Evolutionary conservation across 352 stramenopile species (phyloP), one percentile per base, ranked within the genome.

Genomic region (Phytophthora foliorum): DNA sequence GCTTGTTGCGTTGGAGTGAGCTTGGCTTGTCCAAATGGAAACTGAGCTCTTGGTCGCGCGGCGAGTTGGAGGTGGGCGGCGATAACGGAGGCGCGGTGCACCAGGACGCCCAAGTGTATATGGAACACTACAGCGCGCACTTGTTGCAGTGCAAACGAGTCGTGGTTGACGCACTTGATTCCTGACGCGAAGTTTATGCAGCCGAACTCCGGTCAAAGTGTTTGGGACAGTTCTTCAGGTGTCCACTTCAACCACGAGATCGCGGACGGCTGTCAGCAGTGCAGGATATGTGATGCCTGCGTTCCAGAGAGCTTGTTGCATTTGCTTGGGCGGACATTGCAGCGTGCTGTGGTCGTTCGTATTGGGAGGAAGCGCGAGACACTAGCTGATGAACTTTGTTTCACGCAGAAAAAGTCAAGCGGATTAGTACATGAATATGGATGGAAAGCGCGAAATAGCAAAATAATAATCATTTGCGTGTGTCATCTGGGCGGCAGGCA

Each of bases 1-100:
- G 19, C 17, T 50, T 14, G 16, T 42, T 56, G 45, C 22, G 24
- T 45, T 45, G 36, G 14, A 62, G 10, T 62, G 39, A 44, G 48
- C 58, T 58, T 58, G 46, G 48, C 58, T 57, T 65, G 57, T 48
- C 34, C 13, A 57, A 57, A 51, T 65, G 45, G 22, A 11, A 45
- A 45, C 14, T 45, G 38, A 45, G 38, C 34, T 41, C 3, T n/a
- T 19, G 9, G 34, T 41, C 34, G 16, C 16, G 34, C 4, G 9
- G 11, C 34, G 34, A 41, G 3, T 19, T n/a, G 6, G 34, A 41
- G 34, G 34, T 41, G 3, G 16, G 34, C 34, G 34, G 34, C 11
- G 34, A 39, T 5, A 34, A 34, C 13, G 29, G 29, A 34, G 27
- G 27, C 27, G 27, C 27, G 27, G 27, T 31, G n/a, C n/a, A n/a